Base-by-base conservation (phyloP, 495 filamentous ascomycete species). In the Lasiosphaeris hirsuta region DNA sequence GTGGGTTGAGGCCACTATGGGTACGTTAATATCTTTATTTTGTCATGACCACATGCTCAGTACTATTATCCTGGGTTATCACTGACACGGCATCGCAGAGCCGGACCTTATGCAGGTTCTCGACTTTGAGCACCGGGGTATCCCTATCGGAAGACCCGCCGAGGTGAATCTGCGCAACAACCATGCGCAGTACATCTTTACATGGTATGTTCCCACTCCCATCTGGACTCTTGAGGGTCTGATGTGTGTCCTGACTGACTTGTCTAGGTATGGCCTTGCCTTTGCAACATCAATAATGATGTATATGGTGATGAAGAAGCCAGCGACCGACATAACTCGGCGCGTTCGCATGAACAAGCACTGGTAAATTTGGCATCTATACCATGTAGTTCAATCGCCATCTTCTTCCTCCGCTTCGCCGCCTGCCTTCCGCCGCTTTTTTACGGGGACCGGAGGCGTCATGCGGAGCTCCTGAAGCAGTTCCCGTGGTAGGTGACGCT, bases 111-210 rank as follows among this genome's bases (percentile, higher is more conserved):
- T 96, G 30, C 80, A 82, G 63, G 68, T 83, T 14, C 86, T 88
- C 69, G 84, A 90, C 47, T 78, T 89, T 64, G 78, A 86, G 63
- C 81, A 81, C 9, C 87, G 86, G 57, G 94, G 95, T n/a, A 86
- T 94, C 40, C 94, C 94, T 1, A 93, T 97, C 69, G 95, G 90
- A n/a, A 81, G 92, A 67, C 75, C 90, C 5, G 83, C 94, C 5
- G 90, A 94, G 75, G 94, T 98, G 57, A 96, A 94, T 72, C 73
- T 98, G 70, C 83, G 89, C 67, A 98, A 98, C 69, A 97, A 93
- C 71, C 94, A 98, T 73, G 85, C 89, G 62, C 93, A 98, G 75
- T 98, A 98, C 67, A 97, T 98, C 55, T 92, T 96, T 69, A 98
- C 94, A 51, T 98, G 94, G 94, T 96, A 83, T 66, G 84, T 77